Evolutionary conservation across 2,329 filamentous ascomycete genomes (phyloP), one percentile per base, ranked within the genome.

Genomic region (Magnaporthiopsis rhizophila): DNA sequence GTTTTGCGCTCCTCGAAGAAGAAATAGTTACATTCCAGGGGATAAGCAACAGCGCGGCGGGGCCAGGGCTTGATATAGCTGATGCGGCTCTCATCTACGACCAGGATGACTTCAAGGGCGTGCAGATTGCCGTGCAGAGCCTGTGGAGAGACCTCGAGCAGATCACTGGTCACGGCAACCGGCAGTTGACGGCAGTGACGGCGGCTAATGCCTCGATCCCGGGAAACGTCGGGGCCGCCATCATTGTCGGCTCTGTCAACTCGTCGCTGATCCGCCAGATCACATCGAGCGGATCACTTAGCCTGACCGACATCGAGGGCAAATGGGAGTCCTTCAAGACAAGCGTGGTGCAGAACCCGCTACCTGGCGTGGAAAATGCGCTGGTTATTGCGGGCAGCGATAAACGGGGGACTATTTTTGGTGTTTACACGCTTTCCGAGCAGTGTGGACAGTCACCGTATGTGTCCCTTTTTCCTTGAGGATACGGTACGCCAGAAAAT

Each of bases 361-460:
- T 69, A 66, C 64, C 66, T 1, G 68, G 70, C 11, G 65, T 64
- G 8, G 65, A 66, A n/a, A 65, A 60, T 15, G 62, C 63, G 1
- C 72, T 86, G 50, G 80, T 83, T 24, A 83, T 86, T 72, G 79
- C 79, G 64, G 83, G 80, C 21, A 82, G 79, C 68, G 83, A 86
- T 71, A 79, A 81, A 60, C 77, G 83, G 65, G 83, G 83, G 34
- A 78, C 82, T 1, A 82, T 86, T 45, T 86, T 82, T 66, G 83
- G 83, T 26, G 73, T 84, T 30, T 86, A 86, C 71, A 81, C 82
- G 65, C 69, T 87, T 38, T 83, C 83, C 0, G 82, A 86, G 69
- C 81, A 86, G 68, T 86, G 86, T 60, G 85, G 85, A 32, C 81
- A 87, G 13, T 87, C 84, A 1, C 85, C 85, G 68, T 74, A 65